phyloP scores from a whole-genome alignment of 2,329 filamentous ascomycete genomes.

The Metarhizium brunneum region DNA sequence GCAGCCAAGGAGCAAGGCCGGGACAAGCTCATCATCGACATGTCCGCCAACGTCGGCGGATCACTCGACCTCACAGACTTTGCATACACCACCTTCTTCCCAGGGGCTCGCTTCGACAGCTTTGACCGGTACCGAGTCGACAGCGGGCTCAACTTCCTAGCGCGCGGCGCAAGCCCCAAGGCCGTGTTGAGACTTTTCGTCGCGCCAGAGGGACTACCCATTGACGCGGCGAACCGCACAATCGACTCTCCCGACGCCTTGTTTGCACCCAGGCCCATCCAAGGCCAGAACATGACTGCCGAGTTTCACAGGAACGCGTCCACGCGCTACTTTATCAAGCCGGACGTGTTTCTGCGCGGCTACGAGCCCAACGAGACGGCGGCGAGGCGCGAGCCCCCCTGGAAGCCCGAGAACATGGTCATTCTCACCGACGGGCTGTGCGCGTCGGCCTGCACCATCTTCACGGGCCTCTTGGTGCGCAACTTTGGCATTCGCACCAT shows the following conservation, averaged over 20 bases:
- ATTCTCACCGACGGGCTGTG: constrained; percentile 47
- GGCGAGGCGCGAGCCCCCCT: constrained; percentile 13
- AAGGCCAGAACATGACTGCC: neutral
- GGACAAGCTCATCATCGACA: constrained; percentile 51
- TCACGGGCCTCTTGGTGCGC: constrained; percentile 43
- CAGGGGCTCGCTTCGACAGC: constrained; percentile 8
- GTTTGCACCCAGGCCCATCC: neutral
- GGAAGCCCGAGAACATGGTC: constrained; percentile 29
- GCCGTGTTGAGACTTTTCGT: neutral
- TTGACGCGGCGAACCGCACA: neutral
- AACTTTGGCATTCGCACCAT: constrained; percentile 43
- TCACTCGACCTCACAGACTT: constrained; percentile 35
- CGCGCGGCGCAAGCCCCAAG: neutral
- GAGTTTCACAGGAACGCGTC: neutral
- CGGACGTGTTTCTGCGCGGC: neutral
- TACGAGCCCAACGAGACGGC: neutral
- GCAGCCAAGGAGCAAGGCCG: constrained; percentile 18
- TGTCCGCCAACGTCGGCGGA: constrained; percentile 53
- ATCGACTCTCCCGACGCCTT: neutral
- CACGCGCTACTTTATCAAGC: neutral
- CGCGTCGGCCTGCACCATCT: constrained; percentile 50
- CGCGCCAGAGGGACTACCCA: neutral
- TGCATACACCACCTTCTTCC: constrained; percentile 34
- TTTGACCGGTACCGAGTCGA: constrained; percentile 4
- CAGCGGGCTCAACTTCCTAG: constrained; percentile 2